Conservation (phyloP, 495 filamentous ascomycete species). For the Tirmania nivea region DNA sequence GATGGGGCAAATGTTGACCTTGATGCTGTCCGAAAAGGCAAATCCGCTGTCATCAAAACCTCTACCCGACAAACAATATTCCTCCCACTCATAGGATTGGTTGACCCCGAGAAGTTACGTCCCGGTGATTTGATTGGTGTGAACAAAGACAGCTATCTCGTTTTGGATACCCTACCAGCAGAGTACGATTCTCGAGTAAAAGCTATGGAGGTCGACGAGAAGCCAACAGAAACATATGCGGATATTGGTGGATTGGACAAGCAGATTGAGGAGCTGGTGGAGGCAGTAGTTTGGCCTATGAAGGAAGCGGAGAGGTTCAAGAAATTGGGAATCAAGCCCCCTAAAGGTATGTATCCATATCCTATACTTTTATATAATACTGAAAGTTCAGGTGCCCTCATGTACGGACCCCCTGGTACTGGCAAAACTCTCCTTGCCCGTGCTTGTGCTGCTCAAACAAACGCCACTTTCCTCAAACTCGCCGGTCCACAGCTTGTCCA, state of each 20-base stretch:
- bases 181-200: slow-evolving; percentile 99
- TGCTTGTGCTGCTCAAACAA: slow-evolving; percentile 92
- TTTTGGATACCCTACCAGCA: slow-evolving; percentile 92
- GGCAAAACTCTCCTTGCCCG: slow-evolving; percentile 93
- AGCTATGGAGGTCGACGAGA: slow-evolving; percentile 99
- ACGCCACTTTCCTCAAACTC: slow-evolving; percentile 97
- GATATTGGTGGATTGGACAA: slow-evolving; percentile 97
- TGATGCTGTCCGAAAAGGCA: slow-evolving; percentile 88
- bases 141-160: slow-evolving; percentile 98
- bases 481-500: slow-evolving; percentile 97
- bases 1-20: slow-evolving; percentile 97
- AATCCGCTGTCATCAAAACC: slow-evolving; percentile 99
- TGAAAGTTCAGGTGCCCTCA: slow-evolving; percentile 52
- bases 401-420: slow-evolving; percentile 95
- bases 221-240: slow-evolving; percentile 96
- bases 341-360: slow-evolving; percentile 49
- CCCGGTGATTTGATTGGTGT: slow-evolving; percentile 94
- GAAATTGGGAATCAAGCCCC: slow-evolving; percentile 99
- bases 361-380: slow-evolving; percentile 1
- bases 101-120: slow-evolving; percentile 80
- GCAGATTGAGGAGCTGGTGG: slow-evolving; percentile 98
- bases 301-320: slow-evolving; percentile 97
- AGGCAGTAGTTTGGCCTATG: slow-evolving; percentile 99
- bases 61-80: slow-evolving; percentile 98
- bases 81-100: slow-evolving; percentile 88